Evolutionary conservation across 75 land plant species (phyloP).

Genomic region (Pseudotsuga menziesii): DNA sequence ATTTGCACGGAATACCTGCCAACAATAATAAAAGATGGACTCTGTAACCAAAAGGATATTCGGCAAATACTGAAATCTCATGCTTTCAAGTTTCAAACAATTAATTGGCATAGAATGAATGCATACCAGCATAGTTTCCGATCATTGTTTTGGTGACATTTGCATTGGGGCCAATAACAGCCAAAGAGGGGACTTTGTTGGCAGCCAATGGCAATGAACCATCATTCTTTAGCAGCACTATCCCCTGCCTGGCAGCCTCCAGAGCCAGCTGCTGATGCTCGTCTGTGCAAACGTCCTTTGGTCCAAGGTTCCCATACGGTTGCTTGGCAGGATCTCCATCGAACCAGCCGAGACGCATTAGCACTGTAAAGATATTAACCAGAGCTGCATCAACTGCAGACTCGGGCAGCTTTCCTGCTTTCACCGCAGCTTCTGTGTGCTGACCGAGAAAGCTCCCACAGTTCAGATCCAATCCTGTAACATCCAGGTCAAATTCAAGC

Average conservation of each 20-base stretch:
- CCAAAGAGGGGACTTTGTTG: slow-evolving; percentile 23
- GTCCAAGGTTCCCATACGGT: slow-evolving; percentile 61
- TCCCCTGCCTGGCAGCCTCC: slow-evolving; percentile 86
- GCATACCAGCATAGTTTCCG: slow-evolving; percentile 76
- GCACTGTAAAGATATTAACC: slow-evolving; percentile 54
- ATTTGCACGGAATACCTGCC: slow-evolving; percentile 40
- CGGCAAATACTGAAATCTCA: too few relatives aligned
- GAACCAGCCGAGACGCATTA: slow-evolving; percentile 92
- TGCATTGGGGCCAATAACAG: slow-evolving; percentile 90
- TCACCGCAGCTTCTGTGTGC: slow-evolving; percentile 57
- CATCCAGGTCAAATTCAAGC: too few relatives aligned
- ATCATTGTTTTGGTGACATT: slow-evolving; percentile 79
- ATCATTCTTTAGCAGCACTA: slow-evolving; percentile 79
- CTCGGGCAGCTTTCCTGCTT: slow-evolving; percentile 44
- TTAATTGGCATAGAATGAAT: too few relatives aligned
- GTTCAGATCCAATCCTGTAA: slow-evolving; percentile 84
- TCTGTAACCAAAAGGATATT: too few relatives aligned
- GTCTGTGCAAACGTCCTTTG: slow-evolving; percentile 67
- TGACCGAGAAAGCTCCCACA: slow-evolving; percentile 65
- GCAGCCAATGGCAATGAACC: slow-evolving; percentile 26
- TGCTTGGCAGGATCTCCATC: slow-evolving; percentile 74
- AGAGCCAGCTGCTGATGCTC: slow-evolving; percentile 67
- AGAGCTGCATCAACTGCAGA: slow-evolving; percentile 48
- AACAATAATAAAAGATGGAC: background rate
- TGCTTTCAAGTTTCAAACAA: too few relatives aligned